A percentile compares a stretch with the other conserved stretches of the same genome.
phyloP scores from a whole-genome alignment of 257 asterid species.

The Solanum pennellii region DNA sequence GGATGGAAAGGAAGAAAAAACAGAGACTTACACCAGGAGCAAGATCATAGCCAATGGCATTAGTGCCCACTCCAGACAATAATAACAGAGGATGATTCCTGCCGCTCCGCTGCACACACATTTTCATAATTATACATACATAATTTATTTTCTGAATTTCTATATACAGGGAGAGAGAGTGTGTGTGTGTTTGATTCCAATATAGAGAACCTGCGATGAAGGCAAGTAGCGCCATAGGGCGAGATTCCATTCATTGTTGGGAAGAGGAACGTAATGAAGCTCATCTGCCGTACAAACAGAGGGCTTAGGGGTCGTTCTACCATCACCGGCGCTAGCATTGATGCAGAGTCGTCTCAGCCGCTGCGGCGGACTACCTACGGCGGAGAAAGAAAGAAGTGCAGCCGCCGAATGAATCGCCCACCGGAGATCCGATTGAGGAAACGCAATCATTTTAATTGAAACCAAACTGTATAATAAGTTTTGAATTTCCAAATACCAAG shows the following conservation, averaged over 20 bases:
- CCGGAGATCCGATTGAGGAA: constrained; percentile 35
- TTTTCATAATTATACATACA: neutral
- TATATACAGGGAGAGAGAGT: too few relatives aligned
- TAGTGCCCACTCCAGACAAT: constrained; percentile 91
- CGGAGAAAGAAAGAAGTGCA: constrained; percentile 23
- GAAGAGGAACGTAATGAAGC: constrained; percentile 81
- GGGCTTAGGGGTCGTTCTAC: constrained; percentile 34
- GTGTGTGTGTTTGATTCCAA: too few relatives aligned
- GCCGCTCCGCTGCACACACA: neutral
- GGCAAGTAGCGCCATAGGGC: constrained; percentile 96
- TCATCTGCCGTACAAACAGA: constrained; percentile 92
- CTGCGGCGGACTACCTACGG: constrained; percentile 8
- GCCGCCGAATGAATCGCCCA: constrained; percentile 60
- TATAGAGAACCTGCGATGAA: constrained; percentile 47
- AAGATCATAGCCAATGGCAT: constrained; percentile 95
- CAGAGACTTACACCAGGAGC: constrained; percentile 59
- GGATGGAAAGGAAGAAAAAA: neutral
- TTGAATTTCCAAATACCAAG: neutral
- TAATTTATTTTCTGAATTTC: neutral
- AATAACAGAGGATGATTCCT: constrained; percentile 90
- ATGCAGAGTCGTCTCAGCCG: neutral
- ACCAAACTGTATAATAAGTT: neutral
- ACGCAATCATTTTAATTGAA: neutral
- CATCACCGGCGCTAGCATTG: neutral
- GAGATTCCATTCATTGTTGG: constrained; percentile 62